Evolutionary conservation across 1,284 basidiomycete genomes (phyloP), one percentile per base, ranked within the genome.

Genomic region (Thecaphora frezii): DNA sequence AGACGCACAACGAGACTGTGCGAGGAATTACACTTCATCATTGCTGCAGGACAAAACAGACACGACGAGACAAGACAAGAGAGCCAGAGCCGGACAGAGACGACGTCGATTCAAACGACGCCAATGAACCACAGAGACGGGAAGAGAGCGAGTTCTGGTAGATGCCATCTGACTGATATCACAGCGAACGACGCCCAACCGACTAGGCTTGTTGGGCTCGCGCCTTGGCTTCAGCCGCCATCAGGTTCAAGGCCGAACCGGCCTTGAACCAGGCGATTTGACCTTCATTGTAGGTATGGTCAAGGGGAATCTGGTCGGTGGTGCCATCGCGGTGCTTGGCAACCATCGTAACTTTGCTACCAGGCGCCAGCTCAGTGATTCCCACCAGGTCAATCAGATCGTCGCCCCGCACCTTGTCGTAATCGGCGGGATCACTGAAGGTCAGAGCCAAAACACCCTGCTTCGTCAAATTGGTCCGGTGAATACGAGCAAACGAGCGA

Each of bases 401-500:
- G 44, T 71, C 73, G 30, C 65, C 57, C 46, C 65, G 64, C 21
- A 78, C 71, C 56, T 69, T 71, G 58, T 78, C 76, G 64, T 78
- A 78, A 68, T 77, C 76, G 44, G 58, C 64, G 16, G 72, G 49
- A 66, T 78, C 53, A 62, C 69, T 49, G 44, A 78, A 78, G 46
- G 74, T 72, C 38, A 76, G 52, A 22, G 76, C 64, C 39, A 78
- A 62, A 50, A 78, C 64, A 51, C 76, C 76, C 61, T 76, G 74
- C 68, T 72, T 77, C 83, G 96, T 96, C 59, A 97, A 82, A 81
- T 97, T 97, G 14, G 93, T 97, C 82, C 97, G 92, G 81, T 99
- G 96, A 61, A 99, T 99, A 65, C 96, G 89, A 62, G 96, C 96
- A 73, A 99, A 98, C 2, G 93, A 97, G 78, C 91, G 87, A 77